phyloP scores from a whole-genome alignment of 805 yeast genomes.

The Tanozyma kutaoensis region DNA sequence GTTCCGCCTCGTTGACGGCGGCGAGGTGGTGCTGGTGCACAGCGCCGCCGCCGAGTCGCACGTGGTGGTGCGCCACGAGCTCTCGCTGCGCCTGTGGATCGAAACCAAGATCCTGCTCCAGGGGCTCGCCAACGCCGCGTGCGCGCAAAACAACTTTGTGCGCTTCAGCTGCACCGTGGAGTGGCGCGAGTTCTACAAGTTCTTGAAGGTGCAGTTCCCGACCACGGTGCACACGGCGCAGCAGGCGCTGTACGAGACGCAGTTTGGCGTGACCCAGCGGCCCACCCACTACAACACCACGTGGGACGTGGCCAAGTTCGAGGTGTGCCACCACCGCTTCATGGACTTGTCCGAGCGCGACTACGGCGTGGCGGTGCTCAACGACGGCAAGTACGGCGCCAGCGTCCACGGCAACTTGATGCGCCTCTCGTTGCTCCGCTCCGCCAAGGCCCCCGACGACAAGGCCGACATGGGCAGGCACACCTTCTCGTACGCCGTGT shows the following conservation, averaged over 20 bases:
- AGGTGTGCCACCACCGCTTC: slow-evolving; percentile 88
- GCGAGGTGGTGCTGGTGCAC: slow-evolving; percentile 28
- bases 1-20: slow-evolving; percentile 30
- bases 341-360: slow-evolving; percentile 80
- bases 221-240: slow-evolving; percentile 63
- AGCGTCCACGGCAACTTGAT: slow-evolving; percentile 86
- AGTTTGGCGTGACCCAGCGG: slow-evolving; percentile 80
- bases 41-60: slow-evolving; percentile 50
- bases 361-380: slow-evolving; percentile 79
- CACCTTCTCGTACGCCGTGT: slow-evolving; percentile 66
- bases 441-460: slow-evolving; percentile 92
- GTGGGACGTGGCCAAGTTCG: slow-evolving; percentile 96
- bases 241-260: slow-evolving; percentile 80
- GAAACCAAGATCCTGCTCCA: slow-evolving; percentile 59
- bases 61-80: slow-evolving; percentile 44
- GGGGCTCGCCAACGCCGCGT: slow-evolving; percentile 38
- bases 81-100: slow-evolving; percentile 45
- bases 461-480: slow-evolving; percentile 91
- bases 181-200: slow-evolving; percentile 83
- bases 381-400: slow-evolving; percentile 84
- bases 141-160: slow-evolving; percentile 16
- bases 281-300: slow-evolving; percentile 92
- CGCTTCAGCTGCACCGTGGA: slow-evolving; percentile 37
- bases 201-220: slow-evolving; percentile 91
- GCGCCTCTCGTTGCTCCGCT: slow-evolving; percentile 74